Evolutionary conservation across 2,329 filamentous ascomycete genomes (phyloP).

Genomic region (Chaetomiaceae sp.): DNA sequence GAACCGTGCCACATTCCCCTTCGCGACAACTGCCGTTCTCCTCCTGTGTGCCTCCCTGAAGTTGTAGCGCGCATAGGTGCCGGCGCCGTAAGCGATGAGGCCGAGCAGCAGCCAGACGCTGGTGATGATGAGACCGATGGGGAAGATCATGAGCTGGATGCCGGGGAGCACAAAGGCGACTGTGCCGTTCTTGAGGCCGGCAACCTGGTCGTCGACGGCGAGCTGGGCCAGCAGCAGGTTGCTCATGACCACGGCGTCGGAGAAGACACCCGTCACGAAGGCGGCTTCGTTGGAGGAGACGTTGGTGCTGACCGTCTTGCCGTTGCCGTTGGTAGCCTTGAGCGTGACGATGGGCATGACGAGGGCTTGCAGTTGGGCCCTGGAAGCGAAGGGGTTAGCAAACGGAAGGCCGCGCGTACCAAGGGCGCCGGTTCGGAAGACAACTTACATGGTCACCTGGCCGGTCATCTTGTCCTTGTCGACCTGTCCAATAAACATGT

Average conservation of each 20-base stretch:
- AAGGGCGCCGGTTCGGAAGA: not conserved
- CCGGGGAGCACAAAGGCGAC: slow-evolving; percentile 65
- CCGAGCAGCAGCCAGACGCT: slow-evolving; percentile 55
- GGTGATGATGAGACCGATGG: slow-evolving; percentile 62
- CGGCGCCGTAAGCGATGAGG: slow-evolving; percentile 52
- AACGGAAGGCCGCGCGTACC: not conserved
- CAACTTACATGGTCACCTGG: slow-evolving; percentile 55
- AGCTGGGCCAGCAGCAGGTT: slow-evolving; percentile 42
- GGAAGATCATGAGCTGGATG: slow-evolving; percentile 61
- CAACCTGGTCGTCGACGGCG: slow-evolving; percentile 43
- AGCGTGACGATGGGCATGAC: slow-evolving; percentile 65
- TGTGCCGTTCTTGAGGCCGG: slow-evolving; percentile 42
- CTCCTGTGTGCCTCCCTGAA: slow-evolving; percentile 59
- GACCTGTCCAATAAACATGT: slow-evolving; percentile 64
- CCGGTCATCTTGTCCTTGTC: slow-evolving; percentile 48
- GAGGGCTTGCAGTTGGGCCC: slow-evolving; percentile 53
- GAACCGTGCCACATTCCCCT: slow-evolving; percentile 28
- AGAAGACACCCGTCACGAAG: slow-evolving; percentile 67
- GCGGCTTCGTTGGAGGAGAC: slow-evolving; percentile 64
- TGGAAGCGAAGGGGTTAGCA: slow-evolving; percentile 25
- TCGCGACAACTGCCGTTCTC: slow-evolving; percentile 39
- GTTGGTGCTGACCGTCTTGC: slow-evolving; percentile 51
- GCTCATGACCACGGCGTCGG: slow-evolving; percentile 49
- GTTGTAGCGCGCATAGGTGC: slow-evolving; percentile 60
- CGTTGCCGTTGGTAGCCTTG: slow-evolving; percentile 47